Conservation (phyloP, 495 filamentous ascomycete genomes). For the Achaetomiella virescens region DNA sequence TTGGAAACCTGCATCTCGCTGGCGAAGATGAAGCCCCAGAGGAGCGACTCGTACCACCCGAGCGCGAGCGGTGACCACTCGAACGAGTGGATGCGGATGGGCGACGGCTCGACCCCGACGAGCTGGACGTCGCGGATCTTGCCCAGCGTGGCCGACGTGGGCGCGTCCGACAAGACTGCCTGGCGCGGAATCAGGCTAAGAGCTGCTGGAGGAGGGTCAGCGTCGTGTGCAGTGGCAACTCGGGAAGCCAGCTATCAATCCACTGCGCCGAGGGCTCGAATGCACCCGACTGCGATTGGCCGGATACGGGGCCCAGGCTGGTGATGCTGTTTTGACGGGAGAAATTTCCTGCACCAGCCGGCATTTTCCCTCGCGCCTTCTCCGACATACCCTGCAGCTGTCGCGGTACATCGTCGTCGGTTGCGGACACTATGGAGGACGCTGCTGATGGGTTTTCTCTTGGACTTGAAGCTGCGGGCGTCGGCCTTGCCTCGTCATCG, state of each 20-base stretch:
- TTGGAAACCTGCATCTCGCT: conserved; percentile 81
- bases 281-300: conserved; percentile 44
- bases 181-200: conserved; percentile 43
- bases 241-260: conserved; percentile 93
- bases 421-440: conserved; percentile 59
- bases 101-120: conserved; percentile 64
- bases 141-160: conserved; percentile 32
- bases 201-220: conserved; percentile 69
- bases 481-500: conserved; percentile 62
- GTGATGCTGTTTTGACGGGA: conserved; percentile 89
- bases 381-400: conserved; percentile 97
- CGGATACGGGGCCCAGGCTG: conserved; percentile 61
- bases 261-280: conserved; percentile 75
- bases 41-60: conserved; percentile 91
- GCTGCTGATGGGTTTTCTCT: conserved; percentile 65
- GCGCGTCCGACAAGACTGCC: conserved; percentile 29
- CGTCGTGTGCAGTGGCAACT: conserved; percentile 85
- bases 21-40: conserved; percentile 94
- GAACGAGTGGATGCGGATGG: conserved; percentile 78
- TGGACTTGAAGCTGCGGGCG: conserved; percentile 64
- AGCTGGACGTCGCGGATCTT: conserved; percentile 40
- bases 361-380: conserved; percentile 94
- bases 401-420: conserved; percentile 68
- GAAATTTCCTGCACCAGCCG: conserved; percentile 74
- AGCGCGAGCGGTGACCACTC: conserved; percentile 90